These are phyloP conservation scores for Pyrus communis DNA, from an alignment of 306 rosid genomes.

Conservation along the genomic window DNA sequence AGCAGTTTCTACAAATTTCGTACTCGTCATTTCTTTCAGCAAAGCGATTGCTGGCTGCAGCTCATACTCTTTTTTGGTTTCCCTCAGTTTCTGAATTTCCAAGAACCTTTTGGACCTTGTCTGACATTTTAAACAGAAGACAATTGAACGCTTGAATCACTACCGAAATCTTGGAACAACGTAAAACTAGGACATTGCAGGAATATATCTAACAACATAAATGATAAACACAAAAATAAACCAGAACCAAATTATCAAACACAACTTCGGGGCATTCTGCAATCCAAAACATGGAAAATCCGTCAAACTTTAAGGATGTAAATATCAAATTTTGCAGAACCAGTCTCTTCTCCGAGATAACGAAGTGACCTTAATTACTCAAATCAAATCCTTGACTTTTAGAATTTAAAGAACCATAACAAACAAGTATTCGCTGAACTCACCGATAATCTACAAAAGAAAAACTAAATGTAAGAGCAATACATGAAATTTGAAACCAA, in stretches of 20 bases:
- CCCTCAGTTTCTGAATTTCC: constrained; percentile 90
- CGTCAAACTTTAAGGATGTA: background rate
- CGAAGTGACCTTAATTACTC: background rate
- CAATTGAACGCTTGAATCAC: background rate
- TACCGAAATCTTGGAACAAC: background rate
- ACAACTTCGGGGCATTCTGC: background rate
- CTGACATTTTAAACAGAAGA: constrained; percentile 34
- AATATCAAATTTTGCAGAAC: background rate
- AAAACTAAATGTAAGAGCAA: background rate
- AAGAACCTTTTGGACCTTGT: constrained; percentile 85
- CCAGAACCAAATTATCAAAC: background rate
- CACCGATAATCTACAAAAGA: background rate
- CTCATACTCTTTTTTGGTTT: constrained; percentile 74
- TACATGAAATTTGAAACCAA: constrained; percentile 9
- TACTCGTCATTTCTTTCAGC: constrained; percentile 56
- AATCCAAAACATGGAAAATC: background rate
- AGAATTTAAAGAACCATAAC: background rate
- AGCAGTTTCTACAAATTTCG: constrained; percentile 78
- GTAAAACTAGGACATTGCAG: background rate
- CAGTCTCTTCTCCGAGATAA: background rate
- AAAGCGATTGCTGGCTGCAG: constrained; percentile 65
- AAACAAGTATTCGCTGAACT: background rate
- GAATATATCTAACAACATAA: background rate
- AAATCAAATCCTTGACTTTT: too few relatives aligned
- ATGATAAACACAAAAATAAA: background rate